These are phyloP conservation scores for Przewalskia tangutica DNA, from an alignment of 257 asterid genomes.

Conservation along the genomic window DNA sequence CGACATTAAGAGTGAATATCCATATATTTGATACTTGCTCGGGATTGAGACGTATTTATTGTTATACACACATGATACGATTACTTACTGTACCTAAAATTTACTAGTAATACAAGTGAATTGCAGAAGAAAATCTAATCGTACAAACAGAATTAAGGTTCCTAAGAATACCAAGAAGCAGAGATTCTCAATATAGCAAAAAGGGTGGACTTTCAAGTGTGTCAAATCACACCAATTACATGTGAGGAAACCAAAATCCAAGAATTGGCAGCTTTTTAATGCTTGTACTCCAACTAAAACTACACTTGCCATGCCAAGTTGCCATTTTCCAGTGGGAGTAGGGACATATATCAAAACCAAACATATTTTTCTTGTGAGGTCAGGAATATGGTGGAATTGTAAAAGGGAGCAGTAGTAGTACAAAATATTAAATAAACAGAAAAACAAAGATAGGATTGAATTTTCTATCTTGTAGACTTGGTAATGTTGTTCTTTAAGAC, in stretches of 20 bases:
- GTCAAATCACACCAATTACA: conserved; percentile 7
- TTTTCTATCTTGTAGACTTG: not conserved
- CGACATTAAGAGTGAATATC: not conserved
- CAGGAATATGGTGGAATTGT: not conserved
- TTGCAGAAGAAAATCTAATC: not conserved
- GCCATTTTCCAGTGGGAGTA: not conserved
- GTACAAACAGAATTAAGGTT: not conserved
- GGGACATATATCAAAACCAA: not conserved
- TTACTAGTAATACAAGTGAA: not conserved
- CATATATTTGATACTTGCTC: not conserved
- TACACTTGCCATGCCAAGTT: not conserved
- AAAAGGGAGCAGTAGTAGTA: not conserved
- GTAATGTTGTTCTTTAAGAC: not conserved
- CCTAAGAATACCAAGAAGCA: not conserved
- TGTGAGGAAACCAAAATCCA: conserved; percentile 7
- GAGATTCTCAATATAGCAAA: not conserved
- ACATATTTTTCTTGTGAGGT: not conserved
- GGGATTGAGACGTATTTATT: not conserved
- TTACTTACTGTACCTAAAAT: not conserved
- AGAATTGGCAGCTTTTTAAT: conserved; percentile 10
- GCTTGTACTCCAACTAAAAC: conserved; percentile 15
- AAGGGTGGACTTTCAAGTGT: conserved; percentile 10
- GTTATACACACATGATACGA: not conserved
- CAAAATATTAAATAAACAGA: not conserved
- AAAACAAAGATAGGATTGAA: not conserved